Base-by-base conservation (phyloP, 78 protist species). In the Dictyostelium capitatum region DNA sequence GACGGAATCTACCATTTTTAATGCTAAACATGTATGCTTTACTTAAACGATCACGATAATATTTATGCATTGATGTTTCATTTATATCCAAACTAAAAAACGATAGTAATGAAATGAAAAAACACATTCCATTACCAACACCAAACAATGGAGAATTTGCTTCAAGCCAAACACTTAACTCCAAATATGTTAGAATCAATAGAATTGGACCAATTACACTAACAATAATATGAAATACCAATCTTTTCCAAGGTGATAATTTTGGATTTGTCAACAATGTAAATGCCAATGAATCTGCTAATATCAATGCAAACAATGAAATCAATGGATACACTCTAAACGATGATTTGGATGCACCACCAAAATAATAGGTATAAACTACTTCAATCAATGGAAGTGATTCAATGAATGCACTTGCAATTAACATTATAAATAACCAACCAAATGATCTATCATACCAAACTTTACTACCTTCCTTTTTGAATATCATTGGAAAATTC, bases 61-160 rank as follows among this genome's bases (percentile, higher is more conserved):
- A 87, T n/a, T 87, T 87, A 57, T 87, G 93, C 93, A 87, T 87
- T 12, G 93, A 87, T 65, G 93, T 87, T 50, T 87, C 93, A 56
- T 87, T 87, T 50, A 87, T 87, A 51, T 87, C 93, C 84, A 87
- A 75, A 23, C 83, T 87, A 43, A 87, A 87, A 57, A 87, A 73
- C 2, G 69, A 47, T 1, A 87, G 43, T 14, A 87, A n/a, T 0
- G 93, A 87, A 9, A 77, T 70, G 30, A 64, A 77, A 70, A 87
- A 77, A 50, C 93, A 87, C 30, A 87, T 50, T 17, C 93, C 93
- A 77, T 87, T 87, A 2, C 84, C 93, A 46, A 87, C 30, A 23
- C 93, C 93, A 56, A 87, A 48, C 0, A 77, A 37, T n/a, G 93
- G 56, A 10, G 65, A 23, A 4, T 30, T 37, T 47, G 79, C 19